phyloP scores from a whole-genome alignment of 805 yeast genomes.

The Saturnispora diversa region DNA sequence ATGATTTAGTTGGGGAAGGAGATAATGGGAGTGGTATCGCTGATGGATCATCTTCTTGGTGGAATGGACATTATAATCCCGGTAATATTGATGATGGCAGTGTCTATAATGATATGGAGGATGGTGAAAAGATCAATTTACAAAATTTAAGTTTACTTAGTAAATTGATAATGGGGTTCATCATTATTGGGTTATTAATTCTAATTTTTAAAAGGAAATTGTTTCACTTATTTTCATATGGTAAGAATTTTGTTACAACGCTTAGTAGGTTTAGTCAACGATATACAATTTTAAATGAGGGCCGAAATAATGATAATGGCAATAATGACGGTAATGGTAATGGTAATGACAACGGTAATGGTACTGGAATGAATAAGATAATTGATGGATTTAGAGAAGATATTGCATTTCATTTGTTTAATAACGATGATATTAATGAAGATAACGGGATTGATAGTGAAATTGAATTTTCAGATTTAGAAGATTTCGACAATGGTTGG shows the following conservation, averaged over 20 bases:
- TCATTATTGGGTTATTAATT: neutral
- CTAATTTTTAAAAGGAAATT: neutral
- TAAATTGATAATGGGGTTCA: neutral
- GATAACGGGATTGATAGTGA: slow-evolving; percentile 12
- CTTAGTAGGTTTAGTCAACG: no score
- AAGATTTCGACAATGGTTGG: slow-evolving; percentile 25
- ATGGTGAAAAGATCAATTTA: slow-evolving; percentile 34
- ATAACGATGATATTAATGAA: slow-evolving; percentile 1
- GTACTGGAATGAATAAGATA: slow-evolving; percentile 2
- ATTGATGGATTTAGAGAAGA: neutral
- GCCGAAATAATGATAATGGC: neutral
- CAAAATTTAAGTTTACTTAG: slow-evolving; percentile 33
- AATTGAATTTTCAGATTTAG: slow-evolving; percentile 21
- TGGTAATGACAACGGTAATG: slow-evolving; percentile 5
- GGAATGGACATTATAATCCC: neutral
- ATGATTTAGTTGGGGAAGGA: neutral
- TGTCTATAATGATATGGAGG: slow-evolving; percentile 24
- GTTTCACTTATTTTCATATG: neutral
- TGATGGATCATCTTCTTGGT: slow-evolving; percentile 18
- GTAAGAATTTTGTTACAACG: no score
- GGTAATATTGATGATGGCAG: slow-evolving; percentile 4
- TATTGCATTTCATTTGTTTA: slow-evolving; percentile 9
- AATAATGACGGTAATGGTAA: slow-evolving; percentile 3
- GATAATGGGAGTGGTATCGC: neutral
- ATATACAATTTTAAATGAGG: no score